Percentiles rank a stretch among this genome's conserved stretches.
These are phyloP conservation scores for Heterobasidion irregulare DNA, from an alignment of 1,284 basidiomycete species.

Conservation along the genomic window DNA sequence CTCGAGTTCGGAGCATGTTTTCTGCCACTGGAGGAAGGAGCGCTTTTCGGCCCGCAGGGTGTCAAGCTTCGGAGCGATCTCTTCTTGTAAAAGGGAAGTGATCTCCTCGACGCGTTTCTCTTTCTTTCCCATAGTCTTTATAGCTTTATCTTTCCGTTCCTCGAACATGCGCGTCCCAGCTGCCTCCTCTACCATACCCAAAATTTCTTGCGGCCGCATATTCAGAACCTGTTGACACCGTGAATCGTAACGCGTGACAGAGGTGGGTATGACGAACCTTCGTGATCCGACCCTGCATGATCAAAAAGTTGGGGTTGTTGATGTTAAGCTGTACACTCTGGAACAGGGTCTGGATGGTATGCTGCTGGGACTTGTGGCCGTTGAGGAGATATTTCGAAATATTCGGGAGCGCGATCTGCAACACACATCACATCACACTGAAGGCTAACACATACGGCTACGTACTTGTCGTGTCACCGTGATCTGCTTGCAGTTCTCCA, in stretches of 20 bases:
- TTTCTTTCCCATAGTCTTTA: constrained; percentile 96
- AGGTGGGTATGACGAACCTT: constrained; percentile 42
- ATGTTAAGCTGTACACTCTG: constrained; percentile 98
- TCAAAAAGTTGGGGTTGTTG: constrained; percentile 99
- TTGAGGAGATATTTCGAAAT: constrained; percentile 96
- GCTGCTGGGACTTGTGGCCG: constrained; percentile 90
- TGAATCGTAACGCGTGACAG: background rate
- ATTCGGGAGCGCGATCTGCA: constrained; percentile 86
- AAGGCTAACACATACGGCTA: constrained; percentile 1
- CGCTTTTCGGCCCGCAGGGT: constrained; percentile 89
- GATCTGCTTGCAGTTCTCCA: constrained; percentile 81
- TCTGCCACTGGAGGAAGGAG: constrained; percentile 87
- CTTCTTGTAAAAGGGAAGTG: constrained; percentile 72
- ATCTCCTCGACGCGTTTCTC: constrained; percentile 96
- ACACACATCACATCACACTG: background rate
- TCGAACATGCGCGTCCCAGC: constrained; percentile 99
- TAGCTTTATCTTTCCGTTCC: constrained; percentile 95
- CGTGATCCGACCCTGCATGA: constrained; percentile 97
- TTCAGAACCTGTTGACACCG: constrained; percentile 68
- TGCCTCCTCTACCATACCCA: constrained; percentile 98
- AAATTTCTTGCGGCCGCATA: constrained; percentile 97
- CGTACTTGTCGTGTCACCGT: constrained; percentile 93
- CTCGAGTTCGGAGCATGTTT: constrained; percentile 84
- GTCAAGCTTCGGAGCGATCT: constrained; percentile 93
- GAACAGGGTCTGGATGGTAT: constrained; percentile 87